Percentiles rank a stretch among this genome's conserved stretches.
Evolutionary conservation across 2,329 filamentous ascomycete genomes (phyloP).

Genomic region (Phyllosticta citriasiana): DNA sequence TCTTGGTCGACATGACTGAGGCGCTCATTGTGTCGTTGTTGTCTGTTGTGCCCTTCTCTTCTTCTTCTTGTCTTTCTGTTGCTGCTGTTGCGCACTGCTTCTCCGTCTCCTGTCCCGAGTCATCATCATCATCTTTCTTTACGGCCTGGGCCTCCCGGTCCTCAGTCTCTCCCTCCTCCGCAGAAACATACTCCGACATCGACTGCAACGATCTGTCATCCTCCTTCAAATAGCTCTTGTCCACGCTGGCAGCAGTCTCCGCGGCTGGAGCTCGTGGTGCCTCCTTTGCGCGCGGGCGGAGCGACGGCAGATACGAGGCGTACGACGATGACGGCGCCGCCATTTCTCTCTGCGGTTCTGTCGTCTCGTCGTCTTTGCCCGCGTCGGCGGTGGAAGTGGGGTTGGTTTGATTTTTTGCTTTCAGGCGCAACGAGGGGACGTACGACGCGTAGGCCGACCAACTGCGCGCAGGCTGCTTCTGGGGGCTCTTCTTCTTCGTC

Average conservation of each 20-base stretch:
- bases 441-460: background rate
- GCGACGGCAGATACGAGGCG: background rate
- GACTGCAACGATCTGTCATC: background rate
- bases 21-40: slow-evolving; percentile 20
- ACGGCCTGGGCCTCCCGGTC: background rate
- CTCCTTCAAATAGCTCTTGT: background rate
- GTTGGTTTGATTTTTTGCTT: background rate
- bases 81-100: slow-evolving; percentile 11
- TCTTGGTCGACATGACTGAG: slow-evolving; percentile 13
- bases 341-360: background rate
- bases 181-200: background rate
- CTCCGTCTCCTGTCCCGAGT: slow-evolving; percentile 5
- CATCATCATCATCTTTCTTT: background rate
- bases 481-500: slow-evolving; percentile 17
- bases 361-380: background rate
- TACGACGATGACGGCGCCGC: background rate
- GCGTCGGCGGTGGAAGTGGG: background rate
- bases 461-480: slow-evolving; percentile 10
- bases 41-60: slow-evolving; percentile 9
- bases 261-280: too few relatives aligned
- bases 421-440: background rate
- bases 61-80: slow-evolving; percentile 10
- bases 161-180: background rate
- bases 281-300: background rate
- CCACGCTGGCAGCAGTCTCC: background rate